A percentile compares a stretch with the other conserved stretches of the same genome.
phyloP scores from a whole-genome alignment of 768 basidiomycete genomes.

The Rhodotorula babjevae region DNA sequence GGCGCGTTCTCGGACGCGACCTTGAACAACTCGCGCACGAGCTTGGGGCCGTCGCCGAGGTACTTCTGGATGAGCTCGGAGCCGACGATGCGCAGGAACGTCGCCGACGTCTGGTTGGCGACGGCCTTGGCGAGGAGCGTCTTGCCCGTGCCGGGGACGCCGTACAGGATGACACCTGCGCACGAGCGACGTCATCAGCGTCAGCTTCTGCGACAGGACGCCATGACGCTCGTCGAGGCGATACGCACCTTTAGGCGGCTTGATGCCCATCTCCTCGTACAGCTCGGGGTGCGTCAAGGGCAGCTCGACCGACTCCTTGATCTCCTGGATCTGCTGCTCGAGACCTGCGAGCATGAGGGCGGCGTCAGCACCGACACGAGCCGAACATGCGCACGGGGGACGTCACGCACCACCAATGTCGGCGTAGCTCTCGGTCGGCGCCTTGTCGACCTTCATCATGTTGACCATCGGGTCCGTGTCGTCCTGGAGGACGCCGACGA shows the following conservation, averaged over 20 bases:
- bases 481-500: conserved; percentile 92
- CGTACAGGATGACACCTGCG: conserved; percentile 84
- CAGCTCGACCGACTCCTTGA: conserved; percentile 99
- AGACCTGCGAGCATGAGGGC: conserved; percentile 51
- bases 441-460: conserved; percentile 87
- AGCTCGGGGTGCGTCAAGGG: conserved; percentile 96
- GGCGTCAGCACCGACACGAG: background rate
- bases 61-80: conserved; percentile 99
- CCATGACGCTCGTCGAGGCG: too few species aligned
- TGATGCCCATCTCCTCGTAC: conserved; percentile 99
- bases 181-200: too few species aligned
- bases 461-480: conserved; percentile 93
- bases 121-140: conserved; percentile 96
- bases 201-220: background rate
- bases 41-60: conserved; percentile 95
- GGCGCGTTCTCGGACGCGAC: conserved; percentile 97
- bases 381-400: too few species aligned
- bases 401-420: conserved; percentile 71
- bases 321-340: conserved; percentile 96
- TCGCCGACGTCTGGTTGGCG: conserved; percentile 96
- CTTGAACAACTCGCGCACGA: conserved; percentile 93
- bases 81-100: conserved; percentile 93
- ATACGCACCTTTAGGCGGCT: conserved; percentile 74
- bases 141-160: conserved; percentile 97
- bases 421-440: conserved; percentile 96